phyloP scores from a whole-genome alignment of 768 basidiomycete species.

The Mycena metata region DNA sequence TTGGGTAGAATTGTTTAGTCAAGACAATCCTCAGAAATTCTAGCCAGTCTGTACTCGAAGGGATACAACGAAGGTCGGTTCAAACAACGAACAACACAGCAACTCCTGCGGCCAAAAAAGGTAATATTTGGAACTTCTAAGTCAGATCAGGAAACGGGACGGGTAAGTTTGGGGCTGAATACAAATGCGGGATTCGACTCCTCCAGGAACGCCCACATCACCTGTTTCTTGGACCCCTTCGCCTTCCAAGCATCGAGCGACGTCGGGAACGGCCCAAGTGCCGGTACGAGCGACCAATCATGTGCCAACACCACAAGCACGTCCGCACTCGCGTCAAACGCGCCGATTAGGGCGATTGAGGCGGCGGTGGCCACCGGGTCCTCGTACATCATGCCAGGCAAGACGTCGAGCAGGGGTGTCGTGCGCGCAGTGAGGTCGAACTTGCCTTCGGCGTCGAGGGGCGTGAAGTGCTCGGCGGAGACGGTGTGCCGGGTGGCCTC shows the following conservation, averaged over 20 bases:
- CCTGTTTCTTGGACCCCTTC: slow-evolving; percentile 36
- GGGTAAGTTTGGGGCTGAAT: neutral
- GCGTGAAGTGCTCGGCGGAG: slow-evolving; percentile 28
- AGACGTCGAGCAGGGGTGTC: slow-evolving; percentile 23
- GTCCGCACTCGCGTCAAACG: slow-evolving; percentile 39
- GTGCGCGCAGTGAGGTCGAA: slow-evolving; percentile 27
- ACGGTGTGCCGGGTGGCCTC: slow-evolving; percentile 17
- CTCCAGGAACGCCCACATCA: slow-evolving; percentile 15
- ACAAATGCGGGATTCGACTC: slow-evolving; percentile 12
- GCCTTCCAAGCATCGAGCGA: slow-evolving; percentile 38
- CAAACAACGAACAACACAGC: too few relatives aligned
- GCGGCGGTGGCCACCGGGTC: slow-evolving; percentile 24
- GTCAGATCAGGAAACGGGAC: too few relatives aligned
- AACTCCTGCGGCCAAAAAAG: too few relatives aligned
- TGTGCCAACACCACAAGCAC: slow-evolving; percentile 39
- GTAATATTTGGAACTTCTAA: too few relatives aligned
- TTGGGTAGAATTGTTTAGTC: too few relatives aligned
- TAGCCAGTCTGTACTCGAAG: too few relatives aligned
- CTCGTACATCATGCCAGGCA: slow-evolving; percentile 23
- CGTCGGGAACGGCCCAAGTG: slow-evolving; percentile 33
- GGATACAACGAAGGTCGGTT: too few relatives aligned
- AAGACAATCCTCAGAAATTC: too few relatives aligned
- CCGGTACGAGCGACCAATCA: slow-evolving; percentile 32
- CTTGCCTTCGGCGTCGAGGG: slow-evolving; percentile 2
- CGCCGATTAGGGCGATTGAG: slow-evolving; percentile 27